Conservation (phyloP, 768 basidiomycete species). For the Mycena pura region DNA sequence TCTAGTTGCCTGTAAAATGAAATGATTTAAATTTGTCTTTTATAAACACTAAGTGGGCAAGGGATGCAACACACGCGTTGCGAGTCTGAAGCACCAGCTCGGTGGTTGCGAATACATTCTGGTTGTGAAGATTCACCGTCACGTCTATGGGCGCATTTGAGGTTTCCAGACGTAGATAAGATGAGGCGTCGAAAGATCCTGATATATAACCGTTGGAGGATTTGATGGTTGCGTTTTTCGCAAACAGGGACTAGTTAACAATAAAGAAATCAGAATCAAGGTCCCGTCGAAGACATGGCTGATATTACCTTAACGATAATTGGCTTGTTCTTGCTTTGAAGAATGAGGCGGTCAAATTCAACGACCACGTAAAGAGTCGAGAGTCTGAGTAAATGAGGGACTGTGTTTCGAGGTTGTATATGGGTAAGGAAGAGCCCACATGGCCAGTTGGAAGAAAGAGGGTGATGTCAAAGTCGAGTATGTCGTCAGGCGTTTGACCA, state of each 20-base stretch:
- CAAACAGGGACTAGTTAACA: slow-evolving; percentile 37
- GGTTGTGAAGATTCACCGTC: slow-evolving; percentile 46
- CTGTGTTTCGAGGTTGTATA: slow-evolving; percentile 53
- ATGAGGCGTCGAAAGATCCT: slow-evolving; percentile 50
- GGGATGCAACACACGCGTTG: slow-evolving; percentile 47
- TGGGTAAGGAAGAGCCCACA: slow-evolving; percentile 30
- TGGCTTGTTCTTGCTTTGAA: slow-evolving; percentile 43
- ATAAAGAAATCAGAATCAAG: background rate
- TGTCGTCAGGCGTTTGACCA: slow-evolving; percentile 11
- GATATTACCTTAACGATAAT: slow-evolving; percentile 44
- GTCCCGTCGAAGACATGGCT: background rate
- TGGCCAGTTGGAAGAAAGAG: slow-evolving; percentile 31
- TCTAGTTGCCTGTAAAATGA: slow-evolving; percentile 7
- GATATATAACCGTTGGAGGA: slow-evolving; percentile 54
- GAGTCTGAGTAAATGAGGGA: slow-evolving; percentile 47
- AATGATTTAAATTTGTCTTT: background rate
- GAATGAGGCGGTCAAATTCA: slow-evolving; percentile 46
- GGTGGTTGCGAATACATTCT: slow-evolving; percentile 29
- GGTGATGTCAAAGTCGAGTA: slow-evolving; percentile 31
- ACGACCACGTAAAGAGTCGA: slow-evolving; percentile 47
- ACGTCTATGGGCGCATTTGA: slow-evolving; percentile 49
- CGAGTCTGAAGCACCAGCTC: slow-evolving; percentile 37
- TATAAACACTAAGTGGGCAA: background rate
- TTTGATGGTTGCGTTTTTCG: slow-evolving; percentile 32
- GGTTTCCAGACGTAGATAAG: slow-evolving; percentile 40